Evolutionary conservation across 2,329 filamentous ascomycete species (phyloP), one percentile per base, ranked within the genome.

Genomic region (Colletotrichum noveboracense): DNA sequence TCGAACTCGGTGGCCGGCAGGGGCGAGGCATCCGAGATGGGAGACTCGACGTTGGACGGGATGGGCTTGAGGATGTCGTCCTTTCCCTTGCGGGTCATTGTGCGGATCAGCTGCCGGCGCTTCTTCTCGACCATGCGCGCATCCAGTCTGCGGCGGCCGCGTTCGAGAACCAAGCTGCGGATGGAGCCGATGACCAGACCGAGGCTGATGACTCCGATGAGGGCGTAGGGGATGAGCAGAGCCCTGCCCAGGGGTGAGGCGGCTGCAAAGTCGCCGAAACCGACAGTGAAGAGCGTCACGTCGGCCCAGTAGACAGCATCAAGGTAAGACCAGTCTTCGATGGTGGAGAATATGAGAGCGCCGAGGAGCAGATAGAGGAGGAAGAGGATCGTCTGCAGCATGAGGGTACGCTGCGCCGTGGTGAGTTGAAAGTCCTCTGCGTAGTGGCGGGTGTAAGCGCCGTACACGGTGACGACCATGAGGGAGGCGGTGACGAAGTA

Each of bases 341-440:
- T 89, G 3, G 87, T 87, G 7, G 92, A 91, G 81, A 97, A 98
- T 0, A 98, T 86, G 1, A 93, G 90, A 1, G 93, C 95, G 1
- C 96, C 96, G 3, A 95, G 84, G 1, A 94, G 92, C 0, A 98
- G 87, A 87, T 97, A 98, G 64, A 95, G 85, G 67, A 98, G 93
- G 81, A 97, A 95, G 71, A 94, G 87, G 84, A 97, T 97, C 2
- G 95, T 98, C 84, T 98, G 96, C 32, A 98, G 85, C 88, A 98
- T 98, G 26, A 98, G 87, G 0, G 95, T 98, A 12, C 96, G 91
- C 83, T 98, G 96, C 76, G 93, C 94, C 69, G 93, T 91, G 0
- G 94, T 96, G 28, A 98, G 88, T 78, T 90, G 87, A 79, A 98
- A 98, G 80, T 95, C 93, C 79, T 95, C 93, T 8, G 90, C 89